phyloP scores from a whole-genome alignment of 2,329 filamentous ascomycete species.

The Colletotrichum sp. region DNA sequence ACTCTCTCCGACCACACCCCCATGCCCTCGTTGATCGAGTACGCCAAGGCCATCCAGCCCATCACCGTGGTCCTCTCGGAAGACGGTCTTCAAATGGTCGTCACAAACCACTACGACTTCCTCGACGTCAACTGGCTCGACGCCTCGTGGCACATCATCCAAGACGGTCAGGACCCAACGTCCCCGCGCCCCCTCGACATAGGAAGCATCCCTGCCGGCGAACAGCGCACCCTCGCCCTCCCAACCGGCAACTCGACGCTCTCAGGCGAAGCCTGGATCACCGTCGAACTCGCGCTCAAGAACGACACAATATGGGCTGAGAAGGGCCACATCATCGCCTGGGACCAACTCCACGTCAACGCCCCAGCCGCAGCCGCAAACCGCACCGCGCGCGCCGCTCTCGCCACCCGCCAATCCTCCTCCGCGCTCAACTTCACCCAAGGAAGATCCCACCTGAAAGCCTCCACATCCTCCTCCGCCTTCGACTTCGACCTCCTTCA shows the following conservation, averaged over 20 bases:
- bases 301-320: slow-evolving; percentile 17
- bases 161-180: not conserved
- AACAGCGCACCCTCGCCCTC: not conserved
- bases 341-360: slow-evolving; percentile 21
- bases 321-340: slow-evolving; percentile 18
- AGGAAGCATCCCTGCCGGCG: not conserved
- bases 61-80: slow-evolving; percentile 53
- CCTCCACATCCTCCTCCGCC: not conserved
- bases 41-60: slow-evolving; percentile 64
- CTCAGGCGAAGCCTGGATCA: slow-evolving; percentile 11
- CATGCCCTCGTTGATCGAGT: slow-evolving; percentile 56
- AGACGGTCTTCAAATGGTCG: slow-evolving; percentile 39
- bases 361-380: not conserved
- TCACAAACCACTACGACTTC: slow-evolving; percentile 62
- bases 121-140: slow-evolving; percentile 52
- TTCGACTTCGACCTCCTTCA: slow-evolving; percentile 22
- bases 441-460: not conserved
- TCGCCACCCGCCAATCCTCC: not conserved
- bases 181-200: not conserved
- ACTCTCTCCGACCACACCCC: slow-evolving; percentile 52
- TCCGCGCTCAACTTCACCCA: not conserved
- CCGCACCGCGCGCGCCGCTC: not conserved
- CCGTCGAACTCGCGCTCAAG: slow-evolving; percentile 13
- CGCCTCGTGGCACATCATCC: slow-evolving; percentile 43
- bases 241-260: not conserved